A percentile compares a stretch with the other conserved stretches of the same genome.
These are phyloP conservation scores for Sporothrix pallida DNA, from an alignment of 2,329 filamentous ascomycete species.

Conservation along the genomic window DNA sequence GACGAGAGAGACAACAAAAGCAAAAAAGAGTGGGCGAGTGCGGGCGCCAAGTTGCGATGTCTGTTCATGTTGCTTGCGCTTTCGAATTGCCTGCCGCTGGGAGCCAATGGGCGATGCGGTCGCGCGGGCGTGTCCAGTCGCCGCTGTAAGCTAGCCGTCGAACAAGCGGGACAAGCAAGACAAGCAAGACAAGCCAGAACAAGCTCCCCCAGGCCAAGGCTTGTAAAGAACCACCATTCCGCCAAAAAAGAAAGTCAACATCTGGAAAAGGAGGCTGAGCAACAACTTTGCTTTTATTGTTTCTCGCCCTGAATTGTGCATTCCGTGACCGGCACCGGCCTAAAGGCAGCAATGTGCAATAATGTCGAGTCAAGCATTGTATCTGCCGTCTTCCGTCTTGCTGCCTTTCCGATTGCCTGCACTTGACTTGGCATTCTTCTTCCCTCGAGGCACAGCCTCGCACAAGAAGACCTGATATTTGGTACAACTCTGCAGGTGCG, in stretches of 20 bases:
- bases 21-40: slow-evolving; percentile 18
- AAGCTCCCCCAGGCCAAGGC: slow-evolving; percentile 17
- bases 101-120: background rate
- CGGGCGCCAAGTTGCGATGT: slow-evolving; percentile 20
- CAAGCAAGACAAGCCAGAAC: slow-evolving; percentile 8
- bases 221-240: background rate
- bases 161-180: slow-evolving; percentile 10
- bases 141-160: background rate
- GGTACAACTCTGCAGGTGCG: slow-evolving; percentile 1
- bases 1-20: background rate
- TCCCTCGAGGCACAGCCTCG: slow-evolving; percentile 12
- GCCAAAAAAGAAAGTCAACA: background rate
- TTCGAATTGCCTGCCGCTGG: background rate
- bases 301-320: background rate
- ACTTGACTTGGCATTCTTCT: background rate
- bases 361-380: background rate
- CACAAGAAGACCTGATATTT: background rate
- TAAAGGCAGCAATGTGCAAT: background rate
- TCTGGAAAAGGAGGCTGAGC: slow-evolving; percentile 18
- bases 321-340: background rate
- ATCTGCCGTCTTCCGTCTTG: background rate
- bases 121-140: slow-evolving; percentile 15
- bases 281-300: slow-evolving; percentile 8
- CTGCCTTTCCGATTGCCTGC: background rate
- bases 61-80: background rate